phyloP scores from a whole-genome alignment of 768 basidiomycete species.

The Rhizopogon vesiculosus region DNA sequence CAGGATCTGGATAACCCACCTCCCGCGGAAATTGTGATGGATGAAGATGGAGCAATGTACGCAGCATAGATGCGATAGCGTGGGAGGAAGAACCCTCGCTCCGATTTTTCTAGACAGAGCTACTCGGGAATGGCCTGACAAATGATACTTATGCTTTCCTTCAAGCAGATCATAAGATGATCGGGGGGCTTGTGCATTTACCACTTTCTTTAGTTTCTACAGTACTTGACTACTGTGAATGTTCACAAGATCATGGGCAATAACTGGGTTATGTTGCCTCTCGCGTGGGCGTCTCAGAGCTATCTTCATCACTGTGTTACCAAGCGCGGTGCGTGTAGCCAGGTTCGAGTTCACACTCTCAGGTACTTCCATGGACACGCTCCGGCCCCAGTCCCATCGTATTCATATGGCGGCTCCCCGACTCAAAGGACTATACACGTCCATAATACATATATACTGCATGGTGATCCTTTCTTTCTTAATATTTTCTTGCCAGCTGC shows the following conservation, averaged over 20 bases:
- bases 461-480: not conserved
- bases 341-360: not conserved
- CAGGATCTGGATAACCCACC: conserved; percentile 13
- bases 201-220: too few relatives aligned
- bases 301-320: not conserved
- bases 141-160: not conserved
- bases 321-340: not conserved
- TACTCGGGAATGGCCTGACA: not conserved
- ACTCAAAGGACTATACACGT: not conserved
- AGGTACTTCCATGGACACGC: not conserved
- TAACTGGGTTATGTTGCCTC: not conserved
- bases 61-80: conserved; percentile 18
- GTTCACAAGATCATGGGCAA: not conserved
- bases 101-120: not conserved
- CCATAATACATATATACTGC: not conserved
- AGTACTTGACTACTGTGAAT: not conserved
- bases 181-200: not conserved
- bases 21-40: conserved; percentile 38
- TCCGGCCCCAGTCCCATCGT: not conserved
- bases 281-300: not conserved
- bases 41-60: conserved; percentile 62
- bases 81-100: not conserved
- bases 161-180: not conserved
- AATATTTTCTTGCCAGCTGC: not conserved
- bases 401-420: not conserved